These are phyloP conservation scores for Paramecium primaurelia DNA, from an alignment of 73 alveolate genomes.

Conservation along the genomic window DNA sequence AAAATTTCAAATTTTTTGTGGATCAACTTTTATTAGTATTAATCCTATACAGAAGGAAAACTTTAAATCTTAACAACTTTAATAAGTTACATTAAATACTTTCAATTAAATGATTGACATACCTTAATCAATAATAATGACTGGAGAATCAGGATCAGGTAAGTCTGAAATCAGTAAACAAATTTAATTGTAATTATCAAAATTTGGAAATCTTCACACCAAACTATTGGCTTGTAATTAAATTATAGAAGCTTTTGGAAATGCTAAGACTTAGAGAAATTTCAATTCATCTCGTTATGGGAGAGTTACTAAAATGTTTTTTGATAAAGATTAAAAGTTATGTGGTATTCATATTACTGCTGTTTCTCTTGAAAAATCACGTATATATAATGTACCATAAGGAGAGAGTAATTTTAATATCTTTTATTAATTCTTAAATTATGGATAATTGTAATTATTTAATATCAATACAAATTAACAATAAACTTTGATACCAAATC, in stretches of 20 bases:
- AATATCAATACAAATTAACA: background rate
- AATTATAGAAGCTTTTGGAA: constrained; percentile 98
- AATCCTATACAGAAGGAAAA: background rate
- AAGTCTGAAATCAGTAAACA: constrained; percentile 94
- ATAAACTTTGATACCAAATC: background rate
- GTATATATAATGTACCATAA: constrained; percentile 73
- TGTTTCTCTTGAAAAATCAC: constrained; percentile 88
- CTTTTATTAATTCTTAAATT: constrained; percentile 84
- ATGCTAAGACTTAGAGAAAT: constrained; percentile 95
- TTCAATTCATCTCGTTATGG: constrained; percentile 96
- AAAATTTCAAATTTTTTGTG: background rate
- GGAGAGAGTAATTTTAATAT: constrained; percentile 96
- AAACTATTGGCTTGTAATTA: constrained; percentile 89
- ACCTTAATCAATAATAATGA: constrained; percentile 80
- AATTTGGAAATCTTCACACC: background rate
- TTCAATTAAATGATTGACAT: background rate
- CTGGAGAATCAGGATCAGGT: constrained; percentile 99
- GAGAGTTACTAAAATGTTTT: constrained; percentile 92
- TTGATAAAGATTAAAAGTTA: constrained; percentile 64
- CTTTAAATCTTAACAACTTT: constrained; percentile 78
- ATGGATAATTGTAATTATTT: constrained; percentile 13
- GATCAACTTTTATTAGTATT: background rate
- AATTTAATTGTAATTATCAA: background rate
- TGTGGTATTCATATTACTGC: constrained; percentile 89
- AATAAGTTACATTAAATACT: constrained; percentile 45